A percentile compares a stretch with the other conserved stretches of the same genome.
Evolutionary conservation across 2,329 filamentous ascomycete species (phyloP).

Genomic region (Fusarium papillatum): DNA sequence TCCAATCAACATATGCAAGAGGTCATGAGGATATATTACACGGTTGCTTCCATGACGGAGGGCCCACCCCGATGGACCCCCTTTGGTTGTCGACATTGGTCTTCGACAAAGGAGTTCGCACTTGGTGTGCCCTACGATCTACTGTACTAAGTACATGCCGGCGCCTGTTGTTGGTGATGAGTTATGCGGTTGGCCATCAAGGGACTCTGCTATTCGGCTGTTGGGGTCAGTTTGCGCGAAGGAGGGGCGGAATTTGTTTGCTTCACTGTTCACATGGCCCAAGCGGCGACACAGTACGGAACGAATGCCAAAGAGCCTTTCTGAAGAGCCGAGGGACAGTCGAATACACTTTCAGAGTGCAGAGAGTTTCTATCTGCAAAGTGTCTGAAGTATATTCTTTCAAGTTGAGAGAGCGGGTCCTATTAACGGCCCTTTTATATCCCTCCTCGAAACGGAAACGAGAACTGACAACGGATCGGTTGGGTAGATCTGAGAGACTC

Average conservation of each 20-base stretch:
- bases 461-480: constrained; percentile 28
- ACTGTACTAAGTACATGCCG: constrained; percentile 27
- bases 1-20: constrained; percentile 16
- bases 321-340: constrained; percentile 13
- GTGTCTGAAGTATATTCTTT: neutral
- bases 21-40: constrained; percentile 35
- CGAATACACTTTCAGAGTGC: constrained; percentile 3
- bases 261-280: constrained; percentile 15
- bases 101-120: constrained; percentile 5
- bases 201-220: constrained; percentile 35
- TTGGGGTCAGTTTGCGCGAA: constrained; percentile 23
- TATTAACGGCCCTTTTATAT: constrained; percentile 11
- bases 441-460: constrained; percentile 18
- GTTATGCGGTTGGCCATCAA: constrained; percentile 32
- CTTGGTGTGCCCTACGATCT: constrained; percentile 20
- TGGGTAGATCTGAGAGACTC: constrained; percentile 32
- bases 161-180: constrained; percentile 40
- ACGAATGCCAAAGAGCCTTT: constrained; percentile 10
- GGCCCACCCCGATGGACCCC: constrained; percentile 21
- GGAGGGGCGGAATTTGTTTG: constrained; percentile 31
- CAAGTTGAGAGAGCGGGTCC: neutral
- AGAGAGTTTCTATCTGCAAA: constrained; percentile 6
- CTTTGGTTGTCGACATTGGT: constrained; percentile 8
- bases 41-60: constrained; percentile 23
- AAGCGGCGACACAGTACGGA: constrained; percentile 22